Percentiles rank a stretch among this genome's conserved stretches.
phyloP scores from a whole-genome alignment of 1,284 basidiomycete genomes.

The Ceratobasidium sp. region DNA sequence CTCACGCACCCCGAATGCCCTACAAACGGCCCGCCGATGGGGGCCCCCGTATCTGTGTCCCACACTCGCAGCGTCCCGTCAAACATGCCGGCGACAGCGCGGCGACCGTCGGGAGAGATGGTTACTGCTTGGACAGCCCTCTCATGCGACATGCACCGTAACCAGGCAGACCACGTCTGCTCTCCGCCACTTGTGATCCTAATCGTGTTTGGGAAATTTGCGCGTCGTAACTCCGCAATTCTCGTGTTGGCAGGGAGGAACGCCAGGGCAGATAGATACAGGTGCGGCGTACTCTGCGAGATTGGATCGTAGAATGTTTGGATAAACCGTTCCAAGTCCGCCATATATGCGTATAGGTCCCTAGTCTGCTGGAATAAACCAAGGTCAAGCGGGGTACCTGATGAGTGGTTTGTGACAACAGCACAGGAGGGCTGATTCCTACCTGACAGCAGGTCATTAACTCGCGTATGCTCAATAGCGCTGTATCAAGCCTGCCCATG shows the following conservation, averaged over 20 bases:
- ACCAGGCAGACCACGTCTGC: neutral
- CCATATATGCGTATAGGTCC: neutral
- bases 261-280: neutral
- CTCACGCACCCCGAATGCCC: conserved; percentile 7
- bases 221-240: neutral
- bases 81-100: neutral
- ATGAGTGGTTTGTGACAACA: neutral
- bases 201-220: neutral
- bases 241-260: neutral
- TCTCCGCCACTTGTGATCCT: neutral
- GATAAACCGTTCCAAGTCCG: neutral
- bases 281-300: neutral
- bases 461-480: neutral
- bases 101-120: conserved; percentile 1
- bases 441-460: neutral
- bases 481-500: neutral
- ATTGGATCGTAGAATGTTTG: conserved; percentile 1
- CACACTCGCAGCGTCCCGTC: conserved; percentile 18
- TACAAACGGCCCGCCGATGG: neutral
- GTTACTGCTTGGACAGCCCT: neutral
- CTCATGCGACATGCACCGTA: neutral
- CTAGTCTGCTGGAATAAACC: neutral
- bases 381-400: neutral
- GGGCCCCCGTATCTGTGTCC: neutral
- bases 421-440: neutral